Evolutionary conservation across 768 basidiomycete genomes (phyloP), one percentile per base, ranked within the genome.

Genomic region (Pisolithus albus): DNA sequence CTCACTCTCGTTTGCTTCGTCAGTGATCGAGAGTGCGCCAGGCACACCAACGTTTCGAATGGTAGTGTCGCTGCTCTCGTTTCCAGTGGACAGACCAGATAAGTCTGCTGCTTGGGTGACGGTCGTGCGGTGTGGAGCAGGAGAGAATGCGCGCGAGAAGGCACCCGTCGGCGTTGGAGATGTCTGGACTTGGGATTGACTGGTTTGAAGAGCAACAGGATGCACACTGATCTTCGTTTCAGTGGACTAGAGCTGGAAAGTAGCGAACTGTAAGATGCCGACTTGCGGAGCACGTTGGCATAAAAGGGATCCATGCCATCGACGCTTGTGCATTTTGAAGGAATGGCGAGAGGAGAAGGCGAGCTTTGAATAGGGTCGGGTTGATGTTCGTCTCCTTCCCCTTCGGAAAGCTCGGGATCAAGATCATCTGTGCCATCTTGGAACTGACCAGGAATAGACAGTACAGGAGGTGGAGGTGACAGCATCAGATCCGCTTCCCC

Each of bases 241-340:
- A 23, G 21, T 23, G 86, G 85, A 59, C 83, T 85, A 16, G 73
- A 70, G 50, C 72, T 63, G 32, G 77, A 75, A 2, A 64, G 66
- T n/a, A 75, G 44, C 21, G 4, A 23, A 23, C 21, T 23, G 21
- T 23, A 23, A 23, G 21, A 23, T 23, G 21, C 21, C 21, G 21
- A 68, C 38, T 23, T 23, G 21, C 21, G 21, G 21, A 23, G 79
- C 13, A 90, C 75, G 53, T 87, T 88, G 49, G 89, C 88, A 61
- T 89, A 93, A 1, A 71, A 77, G 9, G 92, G 91, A 55, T 92
- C 91, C 86, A 93, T 88, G 41, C 88, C 89, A 51, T 92, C 88
- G 4, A 89, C 78, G 59, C 84, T 88, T 6, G 79, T 79, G 34
- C 83, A 75, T 59, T 86, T 86, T 4, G 83, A 84, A 8, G 63